A percentile compares a stretch with the other conserved stretches of the same genome.
These are phyloP conservation scores for Allantophomopsis lycopodina DNA, from an alignment of 2,329 filamentous ascomycete species.

Conservation along the genomic window DNA sequence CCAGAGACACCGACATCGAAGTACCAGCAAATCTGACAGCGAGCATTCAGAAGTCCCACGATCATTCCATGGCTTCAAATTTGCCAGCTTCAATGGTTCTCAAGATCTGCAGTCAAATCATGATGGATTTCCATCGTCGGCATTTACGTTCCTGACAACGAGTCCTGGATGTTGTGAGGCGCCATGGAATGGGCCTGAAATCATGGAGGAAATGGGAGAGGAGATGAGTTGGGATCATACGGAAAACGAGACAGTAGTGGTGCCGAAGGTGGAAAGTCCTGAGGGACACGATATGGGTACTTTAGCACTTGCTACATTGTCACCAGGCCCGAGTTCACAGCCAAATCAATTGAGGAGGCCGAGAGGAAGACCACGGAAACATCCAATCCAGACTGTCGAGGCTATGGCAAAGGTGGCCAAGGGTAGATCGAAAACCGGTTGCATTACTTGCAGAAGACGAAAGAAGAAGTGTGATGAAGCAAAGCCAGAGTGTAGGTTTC, in stretches of 20 bases:
- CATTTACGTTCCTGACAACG: background rate
- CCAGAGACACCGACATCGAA: conserved; percentile 4
- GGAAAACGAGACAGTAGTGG: background rate
- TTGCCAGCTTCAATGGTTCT: background rate
- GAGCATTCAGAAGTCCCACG: background rate
- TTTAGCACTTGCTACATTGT: too few relatives aligned
- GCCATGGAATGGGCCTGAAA: background rate
- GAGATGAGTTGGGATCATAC: background rate
- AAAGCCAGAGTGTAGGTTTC: conserved; percentile 73
- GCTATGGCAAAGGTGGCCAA: conserved; percentile 58
- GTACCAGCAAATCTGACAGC: background rate
- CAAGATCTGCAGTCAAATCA: background rate
- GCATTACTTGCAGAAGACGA: conserved; percentile 76
- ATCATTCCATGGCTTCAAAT: background rate
- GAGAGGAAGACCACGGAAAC: conserved; percentile 68
- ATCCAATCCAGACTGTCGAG: conserved; percentile 38
- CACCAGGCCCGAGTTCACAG: background rate
- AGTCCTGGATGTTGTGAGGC: background rate
- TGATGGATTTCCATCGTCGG: background rate
- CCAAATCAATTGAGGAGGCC: conserved; percentile 39
- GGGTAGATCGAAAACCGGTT: conserved; percentile 86
- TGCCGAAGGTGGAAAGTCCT: background rate
- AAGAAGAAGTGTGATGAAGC: conserved; percentile 98
- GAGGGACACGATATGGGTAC: too few relatives aligned
- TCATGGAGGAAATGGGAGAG: background rate